Percentiles rank a stretch among this genome's conserved stretches.
phyloP scores from a whole-genome alignment of 208 protist species.

The Crithidia brevicula region DNA sequence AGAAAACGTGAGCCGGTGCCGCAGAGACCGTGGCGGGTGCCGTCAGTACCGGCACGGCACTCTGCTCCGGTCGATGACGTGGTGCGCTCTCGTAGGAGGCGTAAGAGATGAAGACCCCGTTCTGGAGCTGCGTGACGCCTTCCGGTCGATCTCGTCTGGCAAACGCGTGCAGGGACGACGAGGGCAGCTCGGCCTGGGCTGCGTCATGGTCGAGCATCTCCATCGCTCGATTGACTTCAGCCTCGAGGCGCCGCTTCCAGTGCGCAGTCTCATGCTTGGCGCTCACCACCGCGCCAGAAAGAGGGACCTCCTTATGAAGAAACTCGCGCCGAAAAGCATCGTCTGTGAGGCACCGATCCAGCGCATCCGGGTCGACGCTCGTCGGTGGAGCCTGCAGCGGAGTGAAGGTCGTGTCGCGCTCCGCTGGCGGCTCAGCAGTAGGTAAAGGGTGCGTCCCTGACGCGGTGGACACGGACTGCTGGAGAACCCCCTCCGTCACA shows the following conservation, averaged over 20 bases:
- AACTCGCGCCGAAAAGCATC: constrained; percentile 36
- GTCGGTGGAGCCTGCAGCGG: background rate
- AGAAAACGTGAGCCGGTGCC: background rate
- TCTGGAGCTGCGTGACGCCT: background rate
- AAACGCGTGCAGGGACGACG: background rate
- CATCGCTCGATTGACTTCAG: constrained; percentile 50
- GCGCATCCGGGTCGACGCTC: background rate
- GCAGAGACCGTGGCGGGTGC: constrained; percentile 5
- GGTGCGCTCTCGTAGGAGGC: constrained; percentile 25
- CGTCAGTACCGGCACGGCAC: background rate
- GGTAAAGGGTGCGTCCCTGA: no score
- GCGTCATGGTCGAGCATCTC: constrained; percentile 67
- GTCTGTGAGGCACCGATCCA: constrained; percentile 12
- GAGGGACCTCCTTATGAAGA: constrained; percentile 40
- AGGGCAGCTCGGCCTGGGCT: background rate
- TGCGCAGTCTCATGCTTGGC: constrained; percentile 30
- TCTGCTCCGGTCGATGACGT: background rate
- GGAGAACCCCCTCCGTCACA: constrained; percentile 1
- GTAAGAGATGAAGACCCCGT: constrained; percentile 34
- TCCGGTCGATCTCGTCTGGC: background rate
- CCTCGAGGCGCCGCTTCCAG: constrained; percentile 56
- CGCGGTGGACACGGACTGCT: no score
- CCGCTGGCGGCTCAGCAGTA: no score
- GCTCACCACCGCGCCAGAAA: constrained; percentile 44
- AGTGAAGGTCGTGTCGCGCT: no score